phyloP scores from a whole-genome alignment of 2,329 filamentous ascomycete species.

The Trichoderma afroharzianum region DNA sequence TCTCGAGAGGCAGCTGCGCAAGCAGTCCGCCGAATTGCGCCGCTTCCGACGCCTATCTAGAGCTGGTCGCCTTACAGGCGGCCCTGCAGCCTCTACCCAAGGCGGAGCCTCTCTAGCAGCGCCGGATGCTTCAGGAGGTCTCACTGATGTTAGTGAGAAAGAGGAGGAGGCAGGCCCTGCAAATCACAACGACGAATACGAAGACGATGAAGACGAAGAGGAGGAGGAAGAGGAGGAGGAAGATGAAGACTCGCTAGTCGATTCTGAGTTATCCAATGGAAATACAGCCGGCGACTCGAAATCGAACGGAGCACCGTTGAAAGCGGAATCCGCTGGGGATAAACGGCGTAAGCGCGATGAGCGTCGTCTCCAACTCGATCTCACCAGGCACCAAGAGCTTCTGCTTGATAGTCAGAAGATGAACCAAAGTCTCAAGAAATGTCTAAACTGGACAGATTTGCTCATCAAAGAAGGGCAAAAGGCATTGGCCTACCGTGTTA shows the following conservation, averaged over 20 bases:
- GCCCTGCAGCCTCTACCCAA: constrained; percentile 44
- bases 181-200: constrained; percentile 38
- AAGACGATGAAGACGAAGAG: constrained; percentile 43
- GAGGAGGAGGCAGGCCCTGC: constrained; percentile 22
- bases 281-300: constrained; percentile 27
- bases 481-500: constrained; percentile 78
- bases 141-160: constrained; percentile 49
- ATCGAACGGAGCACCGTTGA: constrained; percentile 17
- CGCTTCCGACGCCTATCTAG: constrained; percentile 82
- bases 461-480: constrained; percentile 86
- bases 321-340: constrained; percentile 40
- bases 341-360: constrained; percentile 70
- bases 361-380: constrained; percentile 75
- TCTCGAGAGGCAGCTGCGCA: constrained; percentile 83
- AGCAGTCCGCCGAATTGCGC: constrained; percentile 84
- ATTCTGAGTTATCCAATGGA: constrained; percentile 46
- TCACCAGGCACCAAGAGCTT: constrained; percentile 83
- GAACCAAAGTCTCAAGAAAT: constrained; percentile 89
- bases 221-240: constrained; percentile 40
- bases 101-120: constrained; percentile 42
- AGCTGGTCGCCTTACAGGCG: constrained; percentile 67
- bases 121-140: constrained; percentile 41
- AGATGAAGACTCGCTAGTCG: constrained; percentile 49
- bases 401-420: constrained; percentile 90
- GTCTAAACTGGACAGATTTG: constrained; percentile 83